Base-by-base conservation (phyloP, 768 basidiomycete genomes). In the Dioszegia crocea region DNA sequence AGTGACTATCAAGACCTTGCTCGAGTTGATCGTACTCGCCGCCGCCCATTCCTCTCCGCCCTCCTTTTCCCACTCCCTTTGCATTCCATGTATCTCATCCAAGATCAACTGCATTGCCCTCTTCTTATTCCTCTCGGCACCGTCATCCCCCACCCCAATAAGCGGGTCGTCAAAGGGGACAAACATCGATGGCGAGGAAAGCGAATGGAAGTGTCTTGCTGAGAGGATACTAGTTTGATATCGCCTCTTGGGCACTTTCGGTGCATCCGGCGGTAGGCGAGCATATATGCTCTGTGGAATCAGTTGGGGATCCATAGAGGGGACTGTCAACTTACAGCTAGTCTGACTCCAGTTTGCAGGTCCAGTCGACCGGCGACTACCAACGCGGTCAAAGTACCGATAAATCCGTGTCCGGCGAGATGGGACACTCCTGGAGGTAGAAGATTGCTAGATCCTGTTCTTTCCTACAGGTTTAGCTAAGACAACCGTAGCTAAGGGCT, bases 361-460 rank as follows among this genome's bases (percentile, higher is more conserved):
- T 72, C 71, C 4, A 76, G 36, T 31, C 65, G 60, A 9, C 70
- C 70, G 12, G 66, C 60, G 12, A 70, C 74, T 4, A 76, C 74
- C n/a, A 76, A 56, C 0, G 70, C 66, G 3, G 74, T 72, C 17
- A 76, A 54, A 24, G 72, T 72, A 1, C 74, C 74, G 47, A 76
- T 66, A 59, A 76, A 76, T 12, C 74, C 74, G 45, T 76, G 72
- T 21, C 74, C 74, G n/a, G 67, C 70, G 17, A 76, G 65, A 55
- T 72, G 67, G 5, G 65, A 66, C 17, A 67, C 70, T 8, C 66
- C 68, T 14, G 53, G 40, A 21, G 74, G 74, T 8, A 76, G 46
- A 17, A 71, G 44, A 4, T 64, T 60, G 19, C 51, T 43, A 9
- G 59, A 59, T 3, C 57, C 46, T 4, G 57, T 51, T 43, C 59